Evolutionary conservation across 2,329 filamentous ascomycete genomes (phyloP), one percentile per base, ranked within the genome.

Genomic region (Cercospora brassicicola): DNA sequence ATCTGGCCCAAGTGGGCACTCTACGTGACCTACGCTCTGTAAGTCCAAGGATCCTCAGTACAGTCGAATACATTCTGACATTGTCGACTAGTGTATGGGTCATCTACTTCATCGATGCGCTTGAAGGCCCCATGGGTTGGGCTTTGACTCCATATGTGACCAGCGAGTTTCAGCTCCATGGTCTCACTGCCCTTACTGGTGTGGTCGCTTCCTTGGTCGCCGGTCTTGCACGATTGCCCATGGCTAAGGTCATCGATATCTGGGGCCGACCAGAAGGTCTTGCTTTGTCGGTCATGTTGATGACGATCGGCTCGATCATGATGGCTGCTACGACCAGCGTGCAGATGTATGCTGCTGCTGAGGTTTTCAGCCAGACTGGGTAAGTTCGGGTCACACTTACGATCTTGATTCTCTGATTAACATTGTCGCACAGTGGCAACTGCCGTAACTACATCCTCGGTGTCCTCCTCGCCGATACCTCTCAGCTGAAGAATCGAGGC

Each of bases 31-130:
- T 72, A 70, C 53, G 64, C 65, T 11, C 53, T 63, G 68, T 71
- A 51, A 55, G 63, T 56, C 30, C 23, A 26, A 26, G 6, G 7
- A 2, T 7, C 13, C 7, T 5, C 33, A 18, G 5, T 13, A 13
- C 23, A 5, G 15, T 8, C 8, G 48, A 4, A n/a, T 8, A 30
- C 5, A 2, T 9, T 18, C 62, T 68, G 62, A 68, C 31, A 0
- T 15, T 3, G 13, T 9, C 23, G 23, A 8, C 3, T 18, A 83
- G 82, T 62, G 79, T 85, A 28, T 85, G 82, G 69, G 68, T 85
- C 4, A 81, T 83, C 73, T 80, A 81, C 56, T 84, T 86, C 69
- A 81, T 83, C 73, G 84, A 86, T 42, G 83, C 82, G 31, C 74
- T 85, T 42, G 78, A 83, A 65, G 77, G 63, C 5, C 62, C 62